Percentiles rank a stretch among this genome's conserved stretches.
Conservation (phyloP, 768 basidiomycete genomes). For the Termitomyces sp. region DNA sequence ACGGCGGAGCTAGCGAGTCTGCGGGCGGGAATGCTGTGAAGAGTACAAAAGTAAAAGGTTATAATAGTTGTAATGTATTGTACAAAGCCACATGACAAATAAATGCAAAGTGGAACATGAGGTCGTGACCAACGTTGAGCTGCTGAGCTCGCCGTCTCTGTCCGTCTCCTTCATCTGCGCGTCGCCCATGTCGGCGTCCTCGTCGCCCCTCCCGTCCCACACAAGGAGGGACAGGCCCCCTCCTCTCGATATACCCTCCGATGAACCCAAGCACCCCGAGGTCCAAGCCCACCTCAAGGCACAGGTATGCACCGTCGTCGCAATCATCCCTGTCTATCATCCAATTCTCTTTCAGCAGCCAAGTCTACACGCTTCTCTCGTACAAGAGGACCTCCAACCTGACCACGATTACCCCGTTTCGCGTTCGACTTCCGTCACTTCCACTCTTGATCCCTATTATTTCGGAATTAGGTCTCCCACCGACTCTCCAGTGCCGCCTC, state of each 20-base stretch:
- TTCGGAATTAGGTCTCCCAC: slow-evolving; percentile 70
- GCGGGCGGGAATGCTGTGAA: background rate
- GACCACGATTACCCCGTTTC: slow-evolving; percentile 48
- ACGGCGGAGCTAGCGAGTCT: background rate
- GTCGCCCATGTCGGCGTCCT: slow-evolving; percentile 37
- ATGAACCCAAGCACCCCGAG: slow-evolving; percentile 33
- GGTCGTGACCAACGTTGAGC: slow-evolving; percentile 22
- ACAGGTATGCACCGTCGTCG: slow-evolving; percentile 28
- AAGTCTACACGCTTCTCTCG: slow-evolving; percentile 34
- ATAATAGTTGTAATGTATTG: too few relatives aligned
- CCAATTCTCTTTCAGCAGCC: slow-evolving; percentile 14
- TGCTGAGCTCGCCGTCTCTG: slow-evolving; percentile 10
- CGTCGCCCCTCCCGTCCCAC: slow-evolving; percentile 32
- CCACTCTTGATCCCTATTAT: slow-evolving; percentile 87
- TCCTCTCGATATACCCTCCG: slow-evolving; percentile 43
- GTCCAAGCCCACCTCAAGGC: slow-evolving; percentile 28
- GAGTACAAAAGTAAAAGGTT: too few relatives aligned
- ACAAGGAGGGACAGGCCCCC: slow-evolving; percentile 51
- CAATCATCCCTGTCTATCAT: slow-evolving; percentile 15
- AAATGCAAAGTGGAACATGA: slow-evolving; percentile 35
- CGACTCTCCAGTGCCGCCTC: slow-evolving; percentile 58
- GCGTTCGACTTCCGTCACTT: slow-evolving; percentile 72
- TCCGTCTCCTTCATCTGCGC: slow-evolving; percentile 11
- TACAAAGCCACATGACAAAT: slow-evolving; percentile 27
- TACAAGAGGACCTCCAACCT: slow-evolving; percentile 32